Conservation (phyloP, 768 basidiomycete genomes). For the Psilocybe tampanensis region DNA sequence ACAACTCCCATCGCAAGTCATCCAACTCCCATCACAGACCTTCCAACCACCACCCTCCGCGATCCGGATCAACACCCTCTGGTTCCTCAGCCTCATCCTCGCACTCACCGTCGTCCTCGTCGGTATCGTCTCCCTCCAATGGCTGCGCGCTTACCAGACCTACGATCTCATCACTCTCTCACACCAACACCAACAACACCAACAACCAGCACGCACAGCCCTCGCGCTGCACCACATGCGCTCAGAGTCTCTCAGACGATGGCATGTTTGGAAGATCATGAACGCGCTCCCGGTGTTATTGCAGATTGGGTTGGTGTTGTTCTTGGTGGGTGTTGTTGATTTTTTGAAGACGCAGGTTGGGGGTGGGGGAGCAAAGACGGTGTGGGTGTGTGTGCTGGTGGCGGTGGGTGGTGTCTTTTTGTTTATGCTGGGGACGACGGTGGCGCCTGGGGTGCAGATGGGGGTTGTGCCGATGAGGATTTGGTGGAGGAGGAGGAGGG, state of each 20-base stretch:
- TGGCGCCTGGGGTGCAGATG: not conserved
- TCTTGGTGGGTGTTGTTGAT: constrained; percentile 25
- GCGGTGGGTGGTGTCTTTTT: not conserved
- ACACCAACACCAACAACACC: constrained; percentile 6
- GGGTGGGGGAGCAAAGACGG: not conserved
- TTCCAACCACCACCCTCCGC: not conserved
- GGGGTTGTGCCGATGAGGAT: not conserved
- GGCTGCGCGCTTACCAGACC: no score
- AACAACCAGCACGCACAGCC: not conserved
- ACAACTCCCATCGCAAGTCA: not conserved
- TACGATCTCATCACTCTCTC: no score
- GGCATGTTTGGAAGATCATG: constrained; percentile 25
- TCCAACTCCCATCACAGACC: not conserved
- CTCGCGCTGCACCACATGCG: constrained; percentile 23
- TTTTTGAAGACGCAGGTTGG: constrained; percentile 15
- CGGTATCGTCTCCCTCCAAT: constrained; percentile 6
- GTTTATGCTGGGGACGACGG: not conserved
- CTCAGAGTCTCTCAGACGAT: constrained; percentile 21
- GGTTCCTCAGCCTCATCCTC: not conserved
- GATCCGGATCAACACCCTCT: not conserved
- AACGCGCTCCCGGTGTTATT: constrained; percentile 24
- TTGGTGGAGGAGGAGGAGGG: not conserved
- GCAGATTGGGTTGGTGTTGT: constrained; percentile 27
- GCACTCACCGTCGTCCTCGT: constrained; percentile 7
- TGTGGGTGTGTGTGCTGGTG: not conserved